Base-by-base conservation (phyloP, 2,329 filamentous ascomycete genomes). In the Monosporascus sp. region DNA sequence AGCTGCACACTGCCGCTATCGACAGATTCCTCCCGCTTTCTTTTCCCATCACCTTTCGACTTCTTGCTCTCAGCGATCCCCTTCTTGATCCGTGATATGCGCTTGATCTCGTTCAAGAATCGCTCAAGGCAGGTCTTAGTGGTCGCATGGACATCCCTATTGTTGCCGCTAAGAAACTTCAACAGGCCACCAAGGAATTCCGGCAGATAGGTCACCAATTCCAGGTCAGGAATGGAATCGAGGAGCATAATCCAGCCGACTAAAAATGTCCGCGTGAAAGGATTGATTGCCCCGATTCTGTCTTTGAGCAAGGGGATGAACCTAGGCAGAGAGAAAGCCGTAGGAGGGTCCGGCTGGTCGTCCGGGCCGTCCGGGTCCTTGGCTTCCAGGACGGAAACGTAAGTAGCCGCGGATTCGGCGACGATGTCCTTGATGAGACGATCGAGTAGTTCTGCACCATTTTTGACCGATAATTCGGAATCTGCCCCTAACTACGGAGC, bases 341-440 rank as follows among this genome's bases (percentile, higher is more conserved):
- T 96, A 0, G 89, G 89, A 0, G 88, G 73, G 20, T 77, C 75
- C 9, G 72, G 58, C 24, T 72, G 70, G 8, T 74, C 69, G 44
- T 75, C 72, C n/a, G 68, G 62, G 22, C 58, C 68, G 24, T 63
- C 63, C 8, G 59, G 53, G 47, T 78, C 75, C 57, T 77, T 77
- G 43, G 54, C 51, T 52, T 95, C 88, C 24, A 99, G 75, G 9
- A 97, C 82, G 0, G 94, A 97, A 6, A 97, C 86, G 68, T 99
- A 99, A 5, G 91, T 94, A 44, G 93, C 89, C 15, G 93, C 92
- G 6, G 92, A 96, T 71, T 97, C 93, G 2, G 92, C 89, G 3
- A 97, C 91, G 56, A 97, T 96, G 64, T 97, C 92, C 71, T 97
- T 97, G 65, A 99, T 86, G 47, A 99, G 80, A 31, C 94, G 88